These are phyloP conservation scores for Colletotrichum navitas DNA, from an alignment of 2,329 filamentous ascomycete genomes.

Conservation along the genomic window DNA sequence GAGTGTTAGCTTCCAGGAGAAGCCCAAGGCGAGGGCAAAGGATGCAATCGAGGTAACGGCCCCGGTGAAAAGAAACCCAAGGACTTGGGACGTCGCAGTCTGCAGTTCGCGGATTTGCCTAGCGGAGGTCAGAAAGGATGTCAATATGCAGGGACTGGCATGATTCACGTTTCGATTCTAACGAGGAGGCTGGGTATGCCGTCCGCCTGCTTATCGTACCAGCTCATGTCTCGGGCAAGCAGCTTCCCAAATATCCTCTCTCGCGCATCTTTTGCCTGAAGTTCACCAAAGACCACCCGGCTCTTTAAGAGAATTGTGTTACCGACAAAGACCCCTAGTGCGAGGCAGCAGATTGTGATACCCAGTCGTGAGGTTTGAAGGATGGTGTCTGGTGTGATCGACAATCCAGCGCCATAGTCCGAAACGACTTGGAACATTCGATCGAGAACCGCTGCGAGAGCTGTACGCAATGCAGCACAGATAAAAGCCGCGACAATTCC, in stretches of 20 bases:
- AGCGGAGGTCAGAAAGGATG: slow-evolving; percentile 33
- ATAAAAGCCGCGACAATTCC: slow-evolving; percentile 69
- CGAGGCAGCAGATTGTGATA: slow-evolving; percentile 73
- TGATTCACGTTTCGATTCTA: slow-evolving; percentile 77
- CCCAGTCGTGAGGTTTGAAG: slow-evolving; percentile 70
- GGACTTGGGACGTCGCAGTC: slow-evolving; percentile 80
- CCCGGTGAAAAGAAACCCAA: slow-evolving; percentile 78
- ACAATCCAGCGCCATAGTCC: slow-evolving; percentile 69
- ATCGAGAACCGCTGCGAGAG: slow-evolving; percentile 78
- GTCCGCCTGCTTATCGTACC: slow-evolving; percentile 82
- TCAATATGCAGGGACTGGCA: neutral
- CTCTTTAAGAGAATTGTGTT: slow-evolving; percentile 75
- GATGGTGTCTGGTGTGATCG: slow-evolving; percentile 65
- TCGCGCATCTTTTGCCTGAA: slow-evolving; percentile 78
- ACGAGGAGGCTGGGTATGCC: slow-evolving; percentile 80
- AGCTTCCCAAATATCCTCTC: slow-evolving; percentile 72
- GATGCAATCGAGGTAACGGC: slow-evolving; percentile 74
- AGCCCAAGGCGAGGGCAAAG: slow-evolving; percentile 79
- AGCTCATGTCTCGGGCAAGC: slow-evolving; percentile 69
- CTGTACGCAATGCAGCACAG: slow-evolving; percentile 73
- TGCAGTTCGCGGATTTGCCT: slow-evolving; percentile 89
- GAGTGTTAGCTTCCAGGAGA: slow-evolving; percentile 86
- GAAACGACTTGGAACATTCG: slow-evolving; percentile 80
- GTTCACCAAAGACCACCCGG: slow-evolving; percentile 85
- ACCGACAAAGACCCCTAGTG: slow-evolving; percentile 73